Conservation (phyloP, 1,139 yeast genomes). For the Saccharomyces hybrid region DNA sequence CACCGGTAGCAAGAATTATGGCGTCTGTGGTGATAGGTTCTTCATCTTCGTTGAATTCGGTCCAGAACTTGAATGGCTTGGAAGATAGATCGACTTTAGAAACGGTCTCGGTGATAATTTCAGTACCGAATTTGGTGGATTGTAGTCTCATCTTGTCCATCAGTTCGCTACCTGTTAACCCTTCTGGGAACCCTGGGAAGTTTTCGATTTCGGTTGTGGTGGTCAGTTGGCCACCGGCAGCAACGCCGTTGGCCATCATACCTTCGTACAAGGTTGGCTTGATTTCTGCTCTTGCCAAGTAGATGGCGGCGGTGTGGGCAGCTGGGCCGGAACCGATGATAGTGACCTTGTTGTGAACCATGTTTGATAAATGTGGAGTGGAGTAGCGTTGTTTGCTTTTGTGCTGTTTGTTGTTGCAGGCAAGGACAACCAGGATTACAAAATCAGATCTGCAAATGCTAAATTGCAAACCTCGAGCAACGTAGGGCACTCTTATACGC, state of each 20-base stretch:
- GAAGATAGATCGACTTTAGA: conserved; percentile 80
- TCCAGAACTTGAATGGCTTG: conserved; percentile 93
- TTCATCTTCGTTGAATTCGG: conserved; percentile 83
- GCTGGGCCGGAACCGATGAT: conserved; percentile 98
- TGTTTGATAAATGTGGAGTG: conserved; percentile 33
- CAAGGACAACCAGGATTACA: background rate
- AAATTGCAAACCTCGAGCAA: background rate
- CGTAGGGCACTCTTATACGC: background rate
- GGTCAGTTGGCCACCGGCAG: conserved; percentile 98
- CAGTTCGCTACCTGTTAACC: conserved; percentile 74
- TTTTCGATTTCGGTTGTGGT: conserved; percentile 97
- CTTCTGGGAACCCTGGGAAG: conserved; percentile 97
- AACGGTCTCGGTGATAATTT: conserved; percentile 88
- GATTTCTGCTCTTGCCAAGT: conserved; percentile 92
- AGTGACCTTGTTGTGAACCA: conserved; percentile 84
- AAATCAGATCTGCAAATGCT: background rate
- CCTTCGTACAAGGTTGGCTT: conserved; percentile 94
- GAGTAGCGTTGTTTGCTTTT: background rate
- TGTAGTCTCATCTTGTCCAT: conserved; percentile 94
- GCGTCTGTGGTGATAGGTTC: conserved; percentile 93
- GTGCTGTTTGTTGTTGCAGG: background rate
- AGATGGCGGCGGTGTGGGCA: conserved; percentile 98
- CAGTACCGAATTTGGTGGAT: conserved; percentile 81
- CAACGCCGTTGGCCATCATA: conserved; percentile 93
- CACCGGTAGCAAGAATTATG: conserved; percentile 91